Base-by-base conservation (phyloP, 768 basidiomycete species). In the Postia placenta region DNA sequence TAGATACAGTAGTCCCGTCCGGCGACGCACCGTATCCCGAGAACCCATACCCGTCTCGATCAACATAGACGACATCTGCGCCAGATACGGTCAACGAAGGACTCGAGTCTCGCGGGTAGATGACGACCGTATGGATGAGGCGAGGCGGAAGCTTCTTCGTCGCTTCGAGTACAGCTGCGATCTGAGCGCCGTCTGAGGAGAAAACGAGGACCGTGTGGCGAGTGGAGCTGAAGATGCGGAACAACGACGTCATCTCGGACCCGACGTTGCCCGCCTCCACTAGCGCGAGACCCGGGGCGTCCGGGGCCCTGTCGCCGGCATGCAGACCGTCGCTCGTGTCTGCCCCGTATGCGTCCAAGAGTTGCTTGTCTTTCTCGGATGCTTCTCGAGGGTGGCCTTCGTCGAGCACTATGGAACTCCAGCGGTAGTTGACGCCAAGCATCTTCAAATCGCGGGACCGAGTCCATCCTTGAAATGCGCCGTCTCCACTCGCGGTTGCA, bases 391-490 rank as follows among this genome's bases (percentile, higher is more conserved):
- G 51, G 11, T 41, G 33, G 30, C 55, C 26, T 9, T 55, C 70
- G 46, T 80, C 78, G 12, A 74, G 22, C 1, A 79, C 65, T 17
- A 78, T 67, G 0, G 71, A 53, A 56, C 78, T 79, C 61, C 71
- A 69, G 7, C 80, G 69, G 55, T 74, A 80, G 60, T 80, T 80
- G 38, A 80, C 66, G 7, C 75, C 76, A 28, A 79, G 69, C 60
- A 75, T 74, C 39, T 56, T n/a, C 62, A 63, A 51, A 69, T 42
- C 45, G 6, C 25, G n/a, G n/a, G n/a, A n/a, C n/a, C n/a, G n/a
- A n/a, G n/a, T n/a, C n/a, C n/a, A n/a, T n/a, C 48, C 3, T 42
- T 25, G 24, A 26, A 7, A 7, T 15, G 30, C 30, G 30, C 30
- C 30, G 30, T 15, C 9, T 7, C 30, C 9, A 15, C 30, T 33